Base-by-base conservation (phyloP, 1,284 basidiomycete genomes). In the Ceratobasidium sp. region DNA sequence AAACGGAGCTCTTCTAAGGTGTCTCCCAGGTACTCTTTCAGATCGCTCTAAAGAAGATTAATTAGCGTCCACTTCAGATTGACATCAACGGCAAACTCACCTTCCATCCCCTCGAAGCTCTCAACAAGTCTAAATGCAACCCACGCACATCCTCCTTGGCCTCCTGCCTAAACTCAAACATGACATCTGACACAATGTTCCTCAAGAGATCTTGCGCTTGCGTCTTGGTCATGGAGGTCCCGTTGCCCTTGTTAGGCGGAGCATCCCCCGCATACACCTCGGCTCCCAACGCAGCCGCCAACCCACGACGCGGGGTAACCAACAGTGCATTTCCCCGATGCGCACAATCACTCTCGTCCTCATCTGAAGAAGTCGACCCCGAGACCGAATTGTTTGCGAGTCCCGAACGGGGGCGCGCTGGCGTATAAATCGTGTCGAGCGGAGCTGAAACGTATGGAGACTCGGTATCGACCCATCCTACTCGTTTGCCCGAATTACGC, bases 111-210 rank as follows among this genome's bases (percentile, higher is more conserved):
- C 85, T 78, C 1, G 87, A 87, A 84, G 89, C 86, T 66, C 83
- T 79, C 30, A 90, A 79, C 67, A 90, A 74, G 74, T 90, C 88
- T 71, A 90, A 74, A 76, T 90, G 89, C 70, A 90, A 76, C 4
- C 87, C 86, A 74, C 83, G 81, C 82, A 90, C 84, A 78, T 89
- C 86, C 29, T 82, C 79, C 73, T 82, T 82, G 30, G 84, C 84
- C 76, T 90, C 87, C 71, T 81, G 80, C 73, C 86, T 85, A 74
- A 84, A 87, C 73, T 90, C 88, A 71, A 82, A 83, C 83, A 90
- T 84, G 67, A 85, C 86, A 70, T 89, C 87, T 52, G 82, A 81
- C 68, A 90, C 82, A 64, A 89, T 83, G 33, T 79, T 80, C 58
- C 84, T 82, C 70, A 90, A 75, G 41, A 90, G 79, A 52, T 87